Base-by-base conservation (phyloP, 768 basidiomycete species). In the Coprinopsis cinerea region DNA sequence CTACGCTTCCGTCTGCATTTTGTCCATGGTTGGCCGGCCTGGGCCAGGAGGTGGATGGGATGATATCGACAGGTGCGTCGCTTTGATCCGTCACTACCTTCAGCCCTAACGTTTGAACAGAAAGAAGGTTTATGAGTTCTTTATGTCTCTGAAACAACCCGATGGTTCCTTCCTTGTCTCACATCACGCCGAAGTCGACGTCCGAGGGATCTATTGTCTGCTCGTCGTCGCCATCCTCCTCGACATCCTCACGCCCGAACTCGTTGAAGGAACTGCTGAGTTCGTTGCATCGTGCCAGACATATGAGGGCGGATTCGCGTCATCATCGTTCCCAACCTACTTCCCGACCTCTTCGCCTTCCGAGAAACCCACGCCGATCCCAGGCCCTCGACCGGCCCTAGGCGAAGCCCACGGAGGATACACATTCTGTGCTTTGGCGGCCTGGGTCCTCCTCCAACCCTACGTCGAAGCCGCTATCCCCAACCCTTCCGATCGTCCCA, bases 401-500 rank as follows among this genome's bases (percentile, higher is more conserved):
- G 95, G 95, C 9, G 96, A 99, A 67, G 93, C 96, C 0, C 96
- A 99, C 55, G 96, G 96, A 5, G 96, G 96, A 0, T 98, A 99
- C 67, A 92, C 95, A 0, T 96, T 92, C 64, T 99, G 96, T 62
- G 82, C 91, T 6, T 72, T 93, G 23, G 91, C 92, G 0, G 81
- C 86, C 15, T 89, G 91, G 82, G 74, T 88, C 23, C 72, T 96
- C 50, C 68, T 96, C 1, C 77, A 77, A 46, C 83, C 86, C 0
- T 79, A 78, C 59, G 57, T 78, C 4, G 55, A 63, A 9, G 36
- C 36, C 10, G 6, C 36, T 18, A 39, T 39, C 17, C 36, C 36
- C 10, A 18, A 39, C 17, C 36, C 36, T 4, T 47, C 55, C 7
- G 52, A 67, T 10, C 55, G 55, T 23, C 73, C 76, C 0, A 53